Evolutionary conservation across 83 land plant species (phyloP).

Genomic region (Picea mariana): DNA sequence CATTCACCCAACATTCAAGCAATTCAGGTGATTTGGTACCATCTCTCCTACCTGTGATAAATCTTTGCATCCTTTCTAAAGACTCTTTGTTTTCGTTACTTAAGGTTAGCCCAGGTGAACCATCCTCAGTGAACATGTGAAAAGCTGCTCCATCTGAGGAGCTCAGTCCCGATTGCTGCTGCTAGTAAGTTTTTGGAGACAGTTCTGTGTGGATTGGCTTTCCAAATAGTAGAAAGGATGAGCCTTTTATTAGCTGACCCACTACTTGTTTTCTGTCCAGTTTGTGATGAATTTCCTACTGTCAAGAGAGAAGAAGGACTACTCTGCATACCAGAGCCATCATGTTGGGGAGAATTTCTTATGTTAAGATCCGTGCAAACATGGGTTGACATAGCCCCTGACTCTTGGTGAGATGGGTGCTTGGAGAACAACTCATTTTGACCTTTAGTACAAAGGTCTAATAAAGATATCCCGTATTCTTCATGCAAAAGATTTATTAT

Average conservation of each 20-base stretch:
- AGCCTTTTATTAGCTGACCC: slow-evolving; percentile 18
- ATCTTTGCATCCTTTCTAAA: not conserved
- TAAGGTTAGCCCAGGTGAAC: slow-evolving; percentile 25
- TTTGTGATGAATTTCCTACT: slow-evolving; percentile 36
- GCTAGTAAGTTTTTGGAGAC: not conserved
- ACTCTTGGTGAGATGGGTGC: too few species aligned
- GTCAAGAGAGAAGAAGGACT: slow-evolving; percentile 35
- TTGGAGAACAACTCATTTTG: too few species aligned
- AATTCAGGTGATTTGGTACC: slow-evolving; percentile 7
- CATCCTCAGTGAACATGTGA: slow-evolving; percentile 25
- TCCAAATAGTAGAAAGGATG: slow-evolving; percentile 56
- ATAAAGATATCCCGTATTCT: too few species aligned
- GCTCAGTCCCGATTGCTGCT: not conserved
- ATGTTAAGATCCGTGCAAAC: slow-evolving; percentile 18
- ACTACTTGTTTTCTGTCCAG: not conserved
- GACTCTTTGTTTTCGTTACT: slow-evolving; percentile 27
- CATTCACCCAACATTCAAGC: too few species aligned
- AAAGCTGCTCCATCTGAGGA: not conserved
- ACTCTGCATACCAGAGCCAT: slow-evolving; percentile 10
- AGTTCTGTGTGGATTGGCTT: slow-evolving; percentile 49
- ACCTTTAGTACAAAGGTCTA: too few species aligned
- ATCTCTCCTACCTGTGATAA: not conserved
- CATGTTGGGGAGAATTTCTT: not conserved
- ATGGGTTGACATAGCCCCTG: not conserved
- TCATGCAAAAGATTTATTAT: too few species aligned